Evolutionary conservation across 2,329 filamentous ascomycete species (phyloP), one percentile per base, ranked within the genome.

Genomic region (Exserohilum turcica): DNA sequence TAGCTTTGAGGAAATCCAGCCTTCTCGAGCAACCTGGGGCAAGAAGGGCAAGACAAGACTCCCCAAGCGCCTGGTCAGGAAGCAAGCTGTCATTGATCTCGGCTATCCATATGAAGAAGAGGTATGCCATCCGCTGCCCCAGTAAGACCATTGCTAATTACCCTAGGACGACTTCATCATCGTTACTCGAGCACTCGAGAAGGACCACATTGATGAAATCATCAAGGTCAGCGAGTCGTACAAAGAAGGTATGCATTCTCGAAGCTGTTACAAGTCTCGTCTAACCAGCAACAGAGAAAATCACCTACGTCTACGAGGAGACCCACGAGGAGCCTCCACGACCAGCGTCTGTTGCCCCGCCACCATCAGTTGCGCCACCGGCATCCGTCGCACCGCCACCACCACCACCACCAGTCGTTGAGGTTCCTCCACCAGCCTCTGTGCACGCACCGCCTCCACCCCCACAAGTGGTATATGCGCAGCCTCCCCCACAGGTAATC

Each of bases 171-270:
- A 89, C 62, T 89, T 88, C 18, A 86, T 94, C 64, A 84, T 96
- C 46, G 86, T 97, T 29, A 86, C 89, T 63, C 88, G 90, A 68
- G 92, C 93, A 8, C 82, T 97, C 5, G 90, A 91, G 13, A 92
- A 95, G 65, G 86, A 93, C 15, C 91, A 96, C 65, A 97, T 97
- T 59, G 92, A 97, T 64, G 89, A 95, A 66, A 82, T 97, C 38
- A 89, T 97, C 65, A 88, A 86, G 66, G 80, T 92, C 43, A 95
- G 91, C 74, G 89, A 92, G 66, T 86, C 88, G 28, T 92, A 91
- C 75, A 79, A 78, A 68, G 77, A 78, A 44, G 71, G 78, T 78
- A 68, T 48, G 77, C 61, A 40, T 13, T n/a, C 21, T 9, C 7
- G 12, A 3, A 7, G 13, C 3, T 7, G 12, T 2, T 3, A 5